Conservation (phyloP, 2,329 filamentous ascomycete genomes). For the Zymoseptoria crescenta region DNA sequence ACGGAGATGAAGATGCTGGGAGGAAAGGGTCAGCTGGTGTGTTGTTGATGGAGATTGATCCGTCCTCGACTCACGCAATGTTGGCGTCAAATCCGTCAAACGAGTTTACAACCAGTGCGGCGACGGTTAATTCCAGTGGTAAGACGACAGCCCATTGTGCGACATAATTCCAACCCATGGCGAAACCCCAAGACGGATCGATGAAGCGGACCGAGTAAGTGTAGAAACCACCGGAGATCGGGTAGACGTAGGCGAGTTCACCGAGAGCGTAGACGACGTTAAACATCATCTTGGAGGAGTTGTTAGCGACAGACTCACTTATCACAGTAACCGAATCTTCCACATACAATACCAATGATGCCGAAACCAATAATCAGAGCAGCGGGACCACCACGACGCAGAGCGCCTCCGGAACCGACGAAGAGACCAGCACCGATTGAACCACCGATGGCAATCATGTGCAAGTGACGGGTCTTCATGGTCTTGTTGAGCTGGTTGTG, state of each 20-base stretch:
- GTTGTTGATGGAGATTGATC: background rate
- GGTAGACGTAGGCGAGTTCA: conserved; percentile 35
- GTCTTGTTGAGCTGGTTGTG: conserved; percentile 29
- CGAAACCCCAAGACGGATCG: conserved; percentile 32
- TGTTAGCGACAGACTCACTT: background rate
- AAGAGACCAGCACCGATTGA: conserved; percentile 49
- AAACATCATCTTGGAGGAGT: conserved; percentile 31
- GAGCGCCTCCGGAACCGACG: conserved; percentile 43
- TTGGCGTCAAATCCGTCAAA: conserved; percentile 17
- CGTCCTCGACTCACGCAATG: conserved; percentile 5
- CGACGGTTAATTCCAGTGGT: conserved; percentile 21
- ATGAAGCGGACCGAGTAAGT: conserved; percentile 38
- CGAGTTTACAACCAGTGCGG: conserved; percentile 21
- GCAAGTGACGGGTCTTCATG: conserved; percentile 24
- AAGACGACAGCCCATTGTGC: conserved; percentile 24
- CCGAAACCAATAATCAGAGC: conserved; percentile 29
- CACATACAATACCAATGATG: conserved; percentile 28
- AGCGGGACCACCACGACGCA: conserved; percentile 43
- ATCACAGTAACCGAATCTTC: conserved; percentile 9
- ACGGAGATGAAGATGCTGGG: conserved; percentile 16
- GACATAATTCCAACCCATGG: conserved; percentile 26
- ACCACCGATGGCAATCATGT: conserved; percentile 30
- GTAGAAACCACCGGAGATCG: conserved; percentile 36
- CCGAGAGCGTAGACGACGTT: conserved; percentile 36
- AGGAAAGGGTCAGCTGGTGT: background rate